A percentile compares a stretch with the other conserved stretches of the same genome.
Conservation (phyloP, 371 early-diverging fungal genomes). For the Lichtheimia ramosa region DNA sequence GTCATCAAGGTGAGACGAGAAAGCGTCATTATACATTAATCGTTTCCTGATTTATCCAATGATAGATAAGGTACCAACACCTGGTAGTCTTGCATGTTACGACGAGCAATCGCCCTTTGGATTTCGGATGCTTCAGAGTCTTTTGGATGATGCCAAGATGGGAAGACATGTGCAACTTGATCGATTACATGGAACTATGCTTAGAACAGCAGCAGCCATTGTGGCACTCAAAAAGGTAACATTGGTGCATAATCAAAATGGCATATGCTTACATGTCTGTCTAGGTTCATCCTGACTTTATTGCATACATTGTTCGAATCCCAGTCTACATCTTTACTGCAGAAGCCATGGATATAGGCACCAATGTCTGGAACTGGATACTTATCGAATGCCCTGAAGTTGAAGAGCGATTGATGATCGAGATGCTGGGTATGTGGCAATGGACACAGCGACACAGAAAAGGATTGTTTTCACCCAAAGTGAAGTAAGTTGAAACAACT, state of each 20-base stretch:
- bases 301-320: slow-evolving; percentile 80
- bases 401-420: slow-evolving; percentile 77
- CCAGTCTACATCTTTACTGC: slow-evolving; percentile 81
- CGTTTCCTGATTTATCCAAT: too few species aligned
- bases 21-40: too few species aligned
- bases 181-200: slow-evolving; percentile 45
- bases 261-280: too few species aligned
- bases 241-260: background rate
- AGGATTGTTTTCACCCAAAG: slow-evolving; percentile 68
- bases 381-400: slow-evolving; percentile 74
- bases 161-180: slow-evolving; percentile 38
- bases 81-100: slow-evolving; percentile 3
- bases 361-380: slow-evolving; percentile 86
- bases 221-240: slow-evolving; percentile 9
- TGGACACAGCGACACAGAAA: slow-evolving; percentile 71
- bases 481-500: slow-evolving; percentile 33
- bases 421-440: slow-evolving; percentile 82
- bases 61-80: slow-evolving; percentile 14
- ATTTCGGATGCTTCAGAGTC: slow-evolving; percentile 26
- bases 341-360: slow-evolving; percentile 74
- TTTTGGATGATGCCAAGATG: slow-evolving; percentile 44
- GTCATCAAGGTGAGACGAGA: slow-evolving; percentile 8
- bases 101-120: slow-evolving; percentile 40
- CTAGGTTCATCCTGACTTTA: slow-evolving; percentile 64
- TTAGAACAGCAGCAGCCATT: slow-evolving; percentile 44